phyloP scores from a whole-genome alignment of 2,329 filamentous ascomycete species.

The Pezicula carpinea region DNA sequence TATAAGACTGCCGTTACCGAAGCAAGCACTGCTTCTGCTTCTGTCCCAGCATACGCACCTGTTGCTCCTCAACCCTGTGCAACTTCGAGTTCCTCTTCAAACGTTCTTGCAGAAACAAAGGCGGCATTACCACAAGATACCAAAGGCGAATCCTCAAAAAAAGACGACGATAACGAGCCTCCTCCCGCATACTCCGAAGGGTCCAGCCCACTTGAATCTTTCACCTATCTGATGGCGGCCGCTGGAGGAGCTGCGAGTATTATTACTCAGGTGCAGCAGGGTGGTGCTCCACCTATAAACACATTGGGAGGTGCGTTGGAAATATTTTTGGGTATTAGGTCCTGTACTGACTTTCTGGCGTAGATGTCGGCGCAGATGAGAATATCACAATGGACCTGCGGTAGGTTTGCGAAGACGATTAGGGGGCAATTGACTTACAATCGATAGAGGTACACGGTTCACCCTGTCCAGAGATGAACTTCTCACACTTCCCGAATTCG shows the following conservation, averaged over 20 bases:
- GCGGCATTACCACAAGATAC: slow-evolving; percentile 76
- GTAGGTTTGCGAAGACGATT: slow-evolving; percentile 45
- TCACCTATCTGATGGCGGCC: slow-evolving; percentile 96
- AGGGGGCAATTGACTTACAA: slow-evolving; percentile 23
- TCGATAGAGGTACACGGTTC: slow-evolving; percentile 78
- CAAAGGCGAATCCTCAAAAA: slow-evolving; percentile 70
- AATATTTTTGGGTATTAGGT: not conserved
- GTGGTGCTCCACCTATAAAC: slow-evolving; percentile 78
- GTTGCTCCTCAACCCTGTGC: slow-evolving; percentile 31
- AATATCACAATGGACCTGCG: slow-evolving; percentile 92
- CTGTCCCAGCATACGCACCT: slow-evolving; percentile 52
- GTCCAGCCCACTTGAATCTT: slow-evolving; percentile 84
- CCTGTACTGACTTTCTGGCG: slow-evolving; percentile 14
- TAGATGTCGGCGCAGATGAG: slow-evolving; percentile 83
- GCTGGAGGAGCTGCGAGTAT: slow-evolving; percentile 97
- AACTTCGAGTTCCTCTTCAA: slow-evolving; percentile 30
- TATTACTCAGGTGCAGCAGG: slow-evolving; percentile 97
- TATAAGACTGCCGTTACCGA: slow-evolving; percentile 34
- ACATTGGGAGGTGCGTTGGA: slow-evolving; percentile 69
- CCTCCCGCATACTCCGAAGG: slow-evolving; percentile 96
- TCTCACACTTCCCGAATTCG: slow-evolving; percentile 92
- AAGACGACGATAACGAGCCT: slow-evolving; percentile 81
- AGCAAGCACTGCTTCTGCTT: slow-evolving; percentile 26
- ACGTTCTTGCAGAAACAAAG: slow-evolving; percentile 70
- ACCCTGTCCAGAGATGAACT: slow-evolving; percentile 93